Percentiles rank a stretch among this genome's conserved stretches.
Conservation (phyloP, 805 yeast species). For the Candida xiaguanensis region DNA sequence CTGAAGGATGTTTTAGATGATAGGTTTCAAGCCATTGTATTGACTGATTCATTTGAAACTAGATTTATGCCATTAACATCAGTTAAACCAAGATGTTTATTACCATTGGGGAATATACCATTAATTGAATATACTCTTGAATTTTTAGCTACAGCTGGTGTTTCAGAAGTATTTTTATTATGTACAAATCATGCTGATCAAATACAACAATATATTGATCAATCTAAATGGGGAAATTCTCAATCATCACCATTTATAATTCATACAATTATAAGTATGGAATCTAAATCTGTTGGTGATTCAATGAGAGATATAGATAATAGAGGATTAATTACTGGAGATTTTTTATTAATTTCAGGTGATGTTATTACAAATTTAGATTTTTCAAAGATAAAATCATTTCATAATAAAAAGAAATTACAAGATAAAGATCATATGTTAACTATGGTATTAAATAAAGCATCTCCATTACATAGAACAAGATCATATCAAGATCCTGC, state of each 20-base stretch:
- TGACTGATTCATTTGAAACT: slow-evolving; percentile 90
- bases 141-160: slow-evolving; percentile 87
- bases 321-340: slow-evolving; percentile 84
- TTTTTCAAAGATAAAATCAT: slow-evolving; percentile 64
- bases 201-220: slow-evolving; percentile 75
- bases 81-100: slow-evolving; percentile 80
- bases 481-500: slow-evolving; percentile 81
- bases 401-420: slow-evolving; percentile 67
- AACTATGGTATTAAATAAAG: slow-evolving; percentile 89
- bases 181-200: slow-evolving; percentile 90
- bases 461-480: slow-evolving; percentile 79
- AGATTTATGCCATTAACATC: slow-evolving; percentile 91
- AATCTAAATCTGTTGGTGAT: slow-evolving; percentile 91
- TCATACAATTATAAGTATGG: slow-evolving; percentile 76
- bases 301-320: slow-evolving; percentile 95
- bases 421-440: slow-evolving; percentile 87
- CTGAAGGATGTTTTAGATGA: slow-evolving; percentile 63
- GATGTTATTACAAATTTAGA: slow-evolving; percentile 94
- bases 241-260: slow-evolving; percentile 78
- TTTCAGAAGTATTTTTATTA: slow-evolving; percentile 83
- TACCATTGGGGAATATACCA: slow-evolving; percentile 92
- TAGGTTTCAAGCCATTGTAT: slow-evolving; percentile 87
- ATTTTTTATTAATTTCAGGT: slow-evolving; percentile 86
- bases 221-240: slow-evolving; percentile 56
- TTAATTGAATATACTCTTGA: slow-evolving; percentile 92